Base-by-base conservation (phyloP, 1,139 yeast genomes). In the Suhomyces choctaworum region DNA sequence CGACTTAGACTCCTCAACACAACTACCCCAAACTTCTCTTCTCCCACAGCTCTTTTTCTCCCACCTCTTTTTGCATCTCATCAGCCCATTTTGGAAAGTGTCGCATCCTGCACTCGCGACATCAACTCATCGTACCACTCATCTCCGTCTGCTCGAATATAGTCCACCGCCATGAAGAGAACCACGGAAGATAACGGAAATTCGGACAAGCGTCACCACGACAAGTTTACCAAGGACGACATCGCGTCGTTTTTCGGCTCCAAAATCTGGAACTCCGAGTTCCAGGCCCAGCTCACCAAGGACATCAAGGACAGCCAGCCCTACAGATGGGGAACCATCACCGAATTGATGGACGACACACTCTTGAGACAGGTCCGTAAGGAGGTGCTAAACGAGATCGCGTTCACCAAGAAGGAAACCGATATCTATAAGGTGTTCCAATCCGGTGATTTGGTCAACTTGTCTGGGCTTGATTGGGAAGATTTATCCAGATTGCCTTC, bases 351-450 rank as follows among this genome's bases (percentile, higher is more conserved):
- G 37, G 78, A 90, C 54, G 96, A 90, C 45, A 76, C 80, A 0
- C 64, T 94, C 17, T 64, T 94, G 37, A 69, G 94, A 45, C 72
- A 75, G 25, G 98, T 94, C 2, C 74, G 97, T 32, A 75, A 76
- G 39, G 98, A 94, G 57, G 90, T 94, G 25, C 73, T 87, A 48
- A 67, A 72, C 5, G 85, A 89, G 52, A 82, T 94, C 41, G 94
- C 86, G 30, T 94, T 94, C 66, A 89, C 97, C 13, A 80, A 82
- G 52, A 94, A 92, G 60, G 98, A 94, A 60, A 94, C 99, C 0
- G 98, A 94, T 54, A 94, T 94, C 43, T 94, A 94, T 62, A 90
- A 88, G 58, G 96, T 94, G 21, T 82, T 73, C 57, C 99, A 94
- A 60, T 83, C 94, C 31, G 99, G 98, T 17, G 98, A 94, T 59